phyloP scores from a whole-genome alignment of 371 early-diverging fungal genomes.

The Mortierella sp. region DNA sequence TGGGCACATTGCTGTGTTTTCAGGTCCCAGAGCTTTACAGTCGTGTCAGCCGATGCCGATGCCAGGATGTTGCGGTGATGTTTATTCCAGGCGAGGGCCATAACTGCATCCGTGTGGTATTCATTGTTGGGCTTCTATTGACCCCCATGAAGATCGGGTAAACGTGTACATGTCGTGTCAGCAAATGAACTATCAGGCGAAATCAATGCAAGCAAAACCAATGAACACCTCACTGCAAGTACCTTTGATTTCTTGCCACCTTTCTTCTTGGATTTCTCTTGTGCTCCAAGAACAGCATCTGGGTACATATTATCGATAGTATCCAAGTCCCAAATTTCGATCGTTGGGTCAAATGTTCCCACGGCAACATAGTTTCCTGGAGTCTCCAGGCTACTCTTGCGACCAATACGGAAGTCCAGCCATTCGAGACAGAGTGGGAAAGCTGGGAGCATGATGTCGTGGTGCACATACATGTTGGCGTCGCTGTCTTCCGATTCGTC shows the following conservation, averaged over 20 bases:
- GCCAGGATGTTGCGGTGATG: conserved; percentile 87
- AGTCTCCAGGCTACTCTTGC: conserved; percentile 55
- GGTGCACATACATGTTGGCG: conserved; percentile 95
- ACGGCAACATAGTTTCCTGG: conserved; percentile 90
- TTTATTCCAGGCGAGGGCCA: conserved; percentile 94
- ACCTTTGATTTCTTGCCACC: conserved; percentile 65
- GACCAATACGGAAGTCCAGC: conserved; percentile 84
- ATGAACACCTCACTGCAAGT: conserved; percentile 1
- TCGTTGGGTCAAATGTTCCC: conserved; percentile 95
- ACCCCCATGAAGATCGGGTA: too few species aligned
- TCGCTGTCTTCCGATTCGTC: conserved; percentile 70
- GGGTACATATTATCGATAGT: conserved; percentile 91
- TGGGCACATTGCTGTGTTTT: conserved; percentile 72
- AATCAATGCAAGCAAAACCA: background rate
- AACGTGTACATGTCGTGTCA: too few species aligned
- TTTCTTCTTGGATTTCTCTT: conserved; percentile 64
- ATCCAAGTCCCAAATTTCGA: conserved; percentile 98
- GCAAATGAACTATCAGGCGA: too few species aligned
- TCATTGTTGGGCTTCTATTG: conserved; percentile 70
- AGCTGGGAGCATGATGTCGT: conserved; percentile 97
- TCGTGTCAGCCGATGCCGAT: conserved; percentile 93
- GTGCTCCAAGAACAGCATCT: conserved; percentile 85
- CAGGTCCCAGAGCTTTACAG: conserved; percentile 98
- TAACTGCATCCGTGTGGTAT: conserved; percentile 93
- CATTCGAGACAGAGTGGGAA: conserved; percentile 96